phyloP scores from a whole-genome alignment of 352 stramenopile species.

The Pythium chondricola region DNA sequence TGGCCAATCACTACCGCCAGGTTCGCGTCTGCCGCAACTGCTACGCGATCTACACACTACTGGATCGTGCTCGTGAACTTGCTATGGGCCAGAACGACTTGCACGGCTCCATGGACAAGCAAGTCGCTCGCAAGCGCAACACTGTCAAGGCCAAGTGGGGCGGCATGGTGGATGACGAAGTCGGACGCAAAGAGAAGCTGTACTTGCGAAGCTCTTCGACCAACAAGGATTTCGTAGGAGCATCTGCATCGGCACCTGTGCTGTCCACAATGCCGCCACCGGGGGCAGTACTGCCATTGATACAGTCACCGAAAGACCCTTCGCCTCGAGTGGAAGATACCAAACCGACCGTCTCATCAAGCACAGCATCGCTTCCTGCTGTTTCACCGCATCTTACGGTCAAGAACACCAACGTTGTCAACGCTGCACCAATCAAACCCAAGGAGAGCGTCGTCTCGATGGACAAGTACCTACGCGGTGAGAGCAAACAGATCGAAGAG shows the following conservation, averaged over 20 bases:
- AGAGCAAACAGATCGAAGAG: slow-evolving; percentile 43
- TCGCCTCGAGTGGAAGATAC: neutral
- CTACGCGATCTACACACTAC: slow-evolving; percentile 80
- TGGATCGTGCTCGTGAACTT: slow-evolving; percentile 59
- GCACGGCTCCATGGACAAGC: slow-evolving; percentile 1
- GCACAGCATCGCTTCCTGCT: slow-evolving; percentile 1
- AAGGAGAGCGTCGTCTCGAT: slow-evolving; percentile 28
- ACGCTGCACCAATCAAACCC: neutral
- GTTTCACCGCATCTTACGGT: slow-evolving; percentile 1
- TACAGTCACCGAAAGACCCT: slow-evolving; percentile 9
- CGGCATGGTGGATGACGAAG: slow-evolving; percentile 28
- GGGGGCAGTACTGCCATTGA: neutral
- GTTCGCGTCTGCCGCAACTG: slow-evolving; percentile 82
- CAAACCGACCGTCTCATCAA: neutral
- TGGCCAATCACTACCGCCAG: slow-evolving; percentile 77
- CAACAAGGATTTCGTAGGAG: neutral
- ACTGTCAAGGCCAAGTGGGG: slow-evolving; percentile 43
- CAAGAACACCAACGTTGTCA: slow-evolving; percentile 1
- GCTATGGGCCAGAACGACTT: slow-evolving; percentile 1
- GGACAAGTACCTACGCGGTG: slow-evolving; percentile 57
- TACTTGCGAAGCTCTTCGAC: slow-evolving; percentile 17
- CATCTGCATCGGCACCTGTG: no score
- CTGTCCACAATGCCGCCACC: no score
- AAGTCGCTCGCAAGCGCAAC: slow-evolving; percentile 1
- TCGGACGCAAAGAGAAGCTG: slow-evolving; percentile 51